phyloP scores from a whole-genome alignment of 139 green algal genomes.

The Mychonastes homosphaera region DNA sequence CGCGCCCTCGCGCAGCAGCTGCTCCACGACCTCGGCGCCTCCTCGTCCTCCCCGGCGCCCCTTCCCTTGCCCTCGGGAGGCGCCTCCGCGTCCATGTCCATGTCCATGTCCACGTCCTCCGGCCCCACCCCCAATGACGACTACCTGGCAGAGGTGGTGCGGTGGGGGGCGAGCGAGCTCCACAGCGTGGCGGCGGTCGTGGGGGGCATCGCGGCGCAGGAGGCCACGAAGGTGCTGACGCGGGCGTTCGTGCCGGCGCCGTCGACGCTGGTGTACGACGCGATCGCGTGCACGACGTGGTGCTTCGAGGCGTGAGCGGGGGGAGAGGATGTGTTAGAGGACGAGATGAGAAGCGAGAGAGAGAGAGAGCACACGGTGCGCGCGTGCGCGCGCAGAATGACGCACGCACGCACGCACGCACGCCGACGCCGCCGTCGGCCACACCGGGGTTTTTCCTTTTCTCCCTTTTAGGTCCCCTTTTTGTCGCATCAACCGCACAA shows the following conservation, averaged over 20 bases:
- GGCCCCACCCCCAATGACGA: conserved; percentile 37
- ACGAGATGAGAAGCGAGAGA: too few species aligned
- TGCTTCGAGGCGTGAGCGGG: conserved; percentile 25
- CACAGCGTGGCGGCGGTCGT: conserved; percentile 78
- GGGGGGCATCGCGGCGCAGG: conserved; percentile 85
- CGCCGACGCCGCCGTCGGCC: too few species aligned
- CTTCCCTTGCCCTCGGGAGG: conserved; percentile 6
- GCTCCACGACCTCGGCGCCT: conserved; percentile 27
- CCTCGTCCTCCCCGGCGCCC: neutral
- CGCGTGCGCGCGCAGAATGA: too few species aligned
- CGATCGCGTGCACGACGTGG: conserved; percentile 48
- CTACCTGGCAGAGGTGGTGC: conserved; percentile 57
- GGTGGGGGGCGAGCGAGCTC: conserved; percentile 64
- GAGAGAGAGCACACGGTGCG: too few species aligned
- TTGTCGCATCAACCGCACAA: too few species aligned
- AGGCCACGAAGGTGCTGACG: conserved; percentile 95
- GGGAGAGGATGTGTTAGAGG: too few species aligned
- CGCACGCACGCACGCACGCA: too few species aligned
- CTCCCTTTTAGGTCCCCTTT: too few species aligned
- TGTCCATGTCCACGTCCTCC: neutral
- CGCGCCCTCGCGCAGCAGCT: conserved; percentile 34
- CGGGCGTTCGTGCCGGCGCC: conserved; percentile 78
- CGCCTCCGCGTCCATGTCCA: neutral
- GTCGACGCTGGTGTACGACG: conserved; percentile 83
- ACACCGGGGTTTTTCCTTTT: too few species aligned